These are phyloP conservation scores for Phytophthora palmivora DNA, from an alignment of 352 stramenopile genomes.

Conservation along the genomic window DNA sequence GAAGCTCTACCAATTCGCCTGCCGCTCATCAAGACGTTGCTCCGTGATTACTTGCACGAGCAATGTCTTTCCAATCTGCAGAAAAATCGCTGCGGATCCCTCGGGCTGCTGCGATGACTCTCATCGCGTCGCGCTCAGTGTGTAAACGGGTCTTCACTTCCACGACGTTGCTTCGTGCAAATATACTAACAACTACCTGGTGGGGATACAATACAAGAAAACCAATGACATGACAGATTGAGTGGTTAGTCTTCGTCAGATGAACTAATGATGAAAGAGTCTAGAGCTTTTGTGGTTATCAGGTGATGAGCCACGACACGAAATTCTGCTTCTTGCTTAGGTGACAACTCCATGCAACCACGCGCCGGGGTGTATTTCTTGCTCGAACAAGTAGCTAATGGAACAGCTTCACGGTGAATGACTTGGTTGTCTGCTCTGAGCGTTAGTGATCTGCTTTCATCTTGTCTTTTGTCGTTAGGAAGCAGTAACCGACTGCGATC, in stretches of 20 bases:
- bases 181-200: constrained; percentile 20
- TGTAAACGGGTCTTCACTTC: constrained; percentile 12
- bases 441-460: neutral
- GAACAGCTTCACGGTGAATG: neutral
- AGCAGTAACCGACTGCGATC: neutral
- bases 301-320: constrained; percentile 43
- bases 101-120: constrained; percentile 61
- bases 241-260: constrained; percentile 35
- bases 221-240: neutral
- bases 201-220: constrained; percentile 21
- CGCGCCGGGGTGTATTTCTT: neutral
- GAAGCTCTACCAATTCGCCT: constrained; percentile 80
- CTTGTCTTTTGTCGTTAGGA: neutral
- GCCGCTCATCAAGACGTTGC: constrained; percentile 72
- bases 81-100: constrained; percentile 71
- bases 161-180: constrained; percentile 8
- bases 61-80: constrained; percentile 80
- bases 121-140: constrained; percentile 46
- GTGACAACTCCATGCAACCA: constrained; percentile 9
- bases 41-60: constrained; percentile 84
- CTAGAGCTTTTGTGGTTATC: constrained; percentile 33
- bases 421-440: neutral
- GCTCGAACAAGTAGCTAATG: neutral
- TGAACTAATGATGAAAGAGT: constrained; percentile 40
- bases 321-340: constrained; percentile 47